Base-by-base conservation (phyloP, 441 rosid genomes). In the Dalechampia spathulata region DNA sequence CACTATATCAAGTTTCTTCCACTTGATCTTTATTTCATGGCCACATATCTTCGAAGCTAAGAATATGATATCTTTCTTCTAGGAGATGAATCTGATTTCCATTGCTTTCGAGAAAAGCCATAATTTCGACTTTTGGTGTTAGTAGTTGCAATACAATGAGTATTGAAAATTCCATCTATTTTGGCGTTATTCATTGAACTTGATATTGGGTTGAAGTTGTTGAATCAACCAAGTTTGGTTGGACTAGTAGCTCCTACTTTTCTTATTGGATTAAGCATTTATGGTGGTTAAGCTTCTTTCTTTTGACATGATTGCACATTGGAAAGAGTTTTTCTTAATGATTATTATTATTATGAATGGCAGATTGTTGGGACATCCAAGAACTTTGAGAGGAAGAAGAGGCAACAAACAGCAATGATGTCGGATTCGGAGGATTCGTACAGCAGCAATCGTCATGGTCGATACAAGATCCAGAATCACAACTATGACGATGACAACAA, bases 351-450 rank as follows among this genome's bases (percentile, higher is more conserved):
- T 43, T 15, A 37, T 55, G 26, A 1, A 51, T 59, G 22, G 43
- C 60, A 91, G 98, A 72, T 91, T 32, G 75, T 38, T 27, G 96
- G 98, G 49, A 78, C 79, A 22, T 82, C 93, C 1, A 83, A 72
- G 71, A 78, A 70, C 44, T 78, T 74, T 11, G 72, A 66, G 25
- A 77, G 66, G 81, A 76, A 65, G 78, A 71, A 66, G 62, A 77
- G 71, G 58, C 72, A 64, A 48, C 68, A 67, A 26, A 38, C 12
- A 6, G 61, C 70, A 32, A 62, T 67, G 78, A 78, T 69, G 25
- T 87, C 89, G 0, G 93, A 86, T 39, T 87, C 95, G 0, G 95
- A 88, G 62, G 95, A 83, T 28, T 82, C 95, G 0, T 79, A 79
- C 69, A 82, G 86, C 62, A 74, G 80, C 50, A 67, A 80, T 66